A percentile compares a stretch with the other conserved stretches of the same genome.
phyloP scores from a whole-genome alignment of 2,329 filamentous ascomycete species.

The Cadophora luteo-olivacea region DNA sequence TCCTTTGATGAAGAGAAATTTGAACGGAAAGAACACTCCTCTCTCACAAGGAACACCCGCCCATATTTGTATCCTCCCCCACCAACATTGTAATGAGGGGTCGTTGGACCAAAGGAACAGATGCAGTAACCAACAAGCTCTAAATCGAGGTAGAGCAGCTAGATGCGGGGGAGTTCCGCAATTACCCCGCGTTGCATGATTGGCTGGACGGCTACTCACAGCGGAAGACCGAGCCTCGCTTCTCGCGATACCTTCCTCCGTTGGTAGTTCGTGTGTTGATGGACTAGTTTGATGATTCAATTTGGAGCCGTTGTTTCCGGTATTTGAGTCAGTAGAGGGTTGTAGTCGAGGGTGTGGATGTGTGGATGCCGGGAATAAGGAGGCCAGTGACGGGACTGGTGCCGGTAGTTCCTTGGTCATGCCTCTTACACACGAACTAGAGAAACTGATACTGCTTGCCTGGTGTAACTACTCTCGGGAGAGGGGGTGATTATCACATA shows the following conservation, averaged over 20 bases:
- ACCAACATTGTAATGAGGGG: not conserved
- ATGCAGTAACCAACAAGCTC: not conserved
- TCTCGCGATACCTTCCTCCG: constrained; percentile 5
- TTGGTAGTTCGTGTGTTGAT: not conserved
- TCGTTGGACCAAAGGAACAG: constrained; percentile 12
- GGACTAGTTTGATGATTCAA: not conserved
- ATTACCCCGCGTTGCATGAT: constrained; percentile 14
- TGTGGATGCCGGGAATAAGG: constrained; percentile 9
- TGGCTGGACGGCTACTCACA: not conserved
- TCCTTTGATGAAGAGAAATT: not conserved
- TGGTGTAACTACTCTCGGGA: not conserved
- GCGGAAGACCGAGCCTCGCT: not conserved
- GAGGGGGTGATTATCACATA: not conserved
- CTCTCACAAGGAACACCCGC: not conserved
- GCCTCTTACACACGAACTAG: not conserved
- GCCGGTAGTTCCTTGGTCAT: not conserved
- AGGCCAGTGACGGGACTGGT: not conserved
- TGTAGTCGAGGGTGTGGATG: not conserved
- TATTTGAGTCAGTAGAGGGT: not conserved
- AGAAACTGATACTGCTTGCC: not conserved
- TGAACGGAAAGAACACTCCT: not conserved
- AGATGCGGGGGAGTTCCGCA: constrained; percentile 10
- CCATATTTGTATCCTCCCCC: not conserved
- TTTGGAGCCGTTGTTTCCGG: not conserved
- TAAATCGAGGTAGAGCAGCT: not conserved